Conservation (phyloP, 2,329 filamentous ascomycete genomes). For the Phyllosticta citrichinensis region DNA sequence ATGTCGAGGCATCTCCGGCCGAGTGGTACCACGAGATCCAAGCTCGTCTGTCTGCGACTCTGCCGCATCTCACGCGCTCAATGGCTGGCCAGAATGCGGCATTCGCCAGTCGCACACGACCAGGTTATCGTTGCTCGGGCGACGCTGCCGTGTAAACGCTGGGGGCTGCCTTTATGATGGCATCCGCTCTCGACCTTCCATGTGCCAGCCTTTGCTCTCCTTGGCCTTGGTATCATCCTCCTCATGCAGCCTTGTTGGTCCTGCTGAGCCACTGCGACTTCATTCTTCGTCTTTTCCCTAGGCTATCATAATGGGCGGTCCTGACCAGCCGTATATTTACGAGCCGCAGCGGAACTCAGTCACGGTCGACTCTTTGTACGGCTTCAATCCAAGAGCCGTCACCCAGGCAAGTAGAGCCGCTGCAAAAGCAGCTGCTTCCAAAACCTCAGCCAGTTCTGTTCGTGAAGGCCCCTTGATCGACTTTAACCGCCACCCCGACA, state of each 20-base stretch:
- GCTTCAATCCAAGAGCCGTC: conserved; percentile 81
- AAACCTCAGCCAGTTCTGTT: conserved; percentile 38
- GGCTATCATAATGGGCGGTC: not conserved
- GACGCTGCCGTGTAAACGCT: not conserved
- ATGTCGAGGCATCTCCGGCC: not conserved
- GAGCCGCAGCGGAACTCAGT: conserved; percentile 45
- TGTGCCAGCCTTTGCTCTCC: not conserved
- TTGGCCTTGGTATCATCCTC: not conserved
- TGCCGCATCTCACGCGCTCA: not conserved
- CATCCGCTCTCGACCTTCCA: not conserved
- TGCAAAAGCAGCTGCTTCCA: conserved; percentile 32
- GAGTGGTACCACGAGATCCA: not conserved
- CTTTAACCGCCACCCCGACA: conserved; percentile 79
- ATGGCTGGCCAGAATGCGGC: not conserved
- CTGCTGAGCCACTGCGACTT: not conserved
- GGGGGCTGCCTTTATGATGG: not conserved
- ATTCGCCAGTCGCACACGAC: not conserved
- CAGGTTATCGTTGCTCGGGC: not conserved
- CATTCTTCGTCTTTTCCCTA: not conserved
- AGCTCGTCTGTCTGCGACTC: not conserved
- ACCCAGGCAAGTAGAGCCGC: conserved; percentile 69
- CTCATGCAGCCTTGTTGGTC: not conserved
- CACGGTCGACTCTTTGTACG: conserved; percentile 39
- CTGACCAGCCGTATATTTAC: conserved; percentile 61
- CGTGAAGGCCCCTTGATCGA: conserved; percentile 63